Evolutionary conservation across 768 basidiomycete genomes (phyloP), one percentile per base, ranked within the genome.

Genomic region (Phlebiopsis gigantea): DNA sequence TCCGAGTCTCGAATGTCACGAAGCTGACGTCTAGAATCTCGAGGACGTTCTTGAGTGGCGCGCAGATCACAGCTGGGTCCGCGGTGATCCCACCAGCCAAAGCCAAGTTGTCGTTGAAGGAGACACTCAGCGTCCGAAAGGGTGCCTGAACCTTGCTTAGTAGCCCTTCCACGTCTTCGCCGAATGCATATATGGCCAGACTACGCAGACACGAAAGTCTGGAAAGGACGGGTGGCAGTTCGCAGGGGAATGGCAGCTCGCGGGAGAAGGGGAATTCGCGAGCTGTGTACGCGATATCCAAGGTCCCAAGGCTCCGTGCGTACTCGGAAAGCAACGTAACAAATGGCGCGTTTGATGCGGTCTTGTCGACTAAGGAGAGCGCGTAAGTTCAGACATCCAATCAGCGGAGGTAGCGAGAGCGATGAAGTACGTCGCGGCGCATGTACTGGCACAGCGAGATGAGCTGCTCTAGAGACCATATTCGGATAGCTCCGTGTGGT

Each of bases 361-460:
- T 31, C 28, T 25, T 28, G 25, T 22, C 53, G 8, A 15, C 14
- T 30, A 46, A 5, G 42, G 39, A 42, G 10, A 24, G 15, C 1
- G 29, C 56, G 9, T 15, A 34, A 10, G 26, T 39, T 7, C 15
- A 7, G n/a, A 57, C 41, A 9, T 46, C 28, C 39, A 57, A 49
- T 4, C 28, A 17, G 9, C 43, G 39, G 2, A 57, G 28, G 29
- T 26, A 22, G 26, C 44, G 41, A 24, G 51, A 57, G 14, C 57
- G 49, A 12, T 17, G 29, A 41, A n/a, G 1, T 14, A 25, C 10
- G 17, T 59, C 58, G 21, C 30, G 25, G 7, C 49, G 39, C 21
- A 59, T 41, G 47, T 49, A 59, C 8, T 29, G 17, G 24, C 53
- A 49, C 39, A 59, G 50, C 3, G 52, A 50, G 1, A 28, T 22